phyloP scores from a whole-genome alignment of 306 rosid genomes.

The Purshia tridentata region DNA sequence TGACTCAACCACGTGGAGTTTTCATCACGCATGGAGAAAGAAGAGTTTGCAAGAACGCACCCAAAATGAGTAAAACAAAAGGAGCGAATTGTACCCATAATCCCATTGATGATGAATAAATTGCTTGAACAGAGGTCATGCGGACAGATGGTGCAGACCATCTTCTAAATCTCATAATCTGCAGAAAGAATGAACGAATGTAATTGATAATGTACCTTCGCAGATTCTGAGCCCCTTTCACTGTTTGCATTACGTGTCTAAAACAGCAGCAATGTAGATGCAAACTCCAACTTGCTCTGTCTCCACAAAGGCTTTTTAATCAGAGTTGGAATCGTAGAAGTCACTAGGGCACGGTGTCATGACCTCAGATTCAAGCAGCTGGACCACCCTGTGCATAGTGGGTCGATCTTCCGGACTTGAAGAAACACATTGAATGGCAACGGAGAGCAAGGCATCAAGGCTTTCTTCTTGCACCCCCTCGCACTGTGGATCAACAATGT shows the following conservation, averaged over 20 bases:
- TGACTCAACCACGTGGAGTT: constrained; percentile 31
- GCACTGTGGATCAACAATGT: constrained; percentile 75
- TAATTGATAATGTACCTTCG: constrained; percentile 23
- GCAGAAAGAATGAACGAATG: constrained; percentile 44
- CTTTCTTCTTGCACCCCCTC: constrained; percentile 85
- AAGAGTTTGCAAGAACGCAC: constrained; percentile 26
- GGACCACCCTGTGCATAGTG: constrained; percentile 94
- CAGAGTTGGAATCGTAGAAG: constrained; percentile 83
- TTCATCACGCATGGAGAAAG: constrained; percentile 36
- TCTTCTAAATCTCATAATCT: constrained; percentile 27
- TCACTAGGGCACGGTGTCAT: constrained; percentile 98
- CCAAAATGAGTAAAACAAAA: constrained; percentile 28
- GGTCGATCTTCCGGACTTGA: constrained; percentile 92
- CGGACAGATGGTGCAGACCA: constrained; percentile 33
- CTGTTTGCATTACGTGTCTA: constrained; percentile 24
- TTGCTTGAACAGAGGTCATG: constrained; percentile 18
- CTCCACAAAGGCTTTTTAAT: constrained; percentile 36
- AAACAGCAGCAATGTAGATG: constrained; percentile 27
- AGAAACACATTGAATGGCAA: constrained; percentile 88
- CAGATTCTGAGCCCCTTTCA: constrained; percentile 31
- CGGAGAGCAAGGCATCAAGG: constrained; percentile 81
- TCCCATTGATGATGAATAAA: constrained; percentile 8
- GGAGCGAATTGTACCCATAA: constrained; percentile 17
- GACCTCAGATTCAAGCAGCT: constrained; percentile 91
- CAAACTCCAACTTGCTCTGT: constrained; percentile 21